These are phyloP conservation scores for Phytopythium delawarense DNA, from an alignment of 352 stramenopile species.

Conservation along the genomic window DNA sequence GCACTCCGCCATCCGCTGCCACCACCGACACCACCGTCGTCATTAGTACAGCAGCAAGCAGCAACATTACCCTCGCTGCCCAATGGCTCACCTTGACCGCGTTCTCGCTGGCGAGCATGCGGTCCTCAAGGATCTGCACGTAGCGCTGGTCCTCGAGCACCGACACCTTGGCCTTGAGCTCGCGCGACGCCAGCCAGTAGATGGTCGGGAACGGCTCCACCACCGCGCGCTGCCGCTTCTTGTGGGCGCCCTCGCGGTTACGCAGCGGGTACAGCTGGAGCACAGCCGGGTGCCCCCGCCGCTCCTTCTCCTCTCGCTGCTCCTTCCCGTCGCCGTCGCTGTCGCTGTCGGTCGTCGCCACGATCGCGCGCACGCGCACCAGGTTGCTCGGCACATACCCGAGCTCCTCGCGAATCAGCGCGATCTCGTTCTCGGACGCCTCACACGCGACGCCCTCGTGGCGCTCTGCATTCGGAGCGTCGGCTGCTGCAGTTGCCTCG, in stretches of 20 bases:
- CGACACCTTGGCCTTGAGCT: conserved; percentile 50
- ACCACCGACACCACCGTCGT: conserved; percentile 2
- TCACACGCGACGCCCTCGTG: conserved; percentile 42
- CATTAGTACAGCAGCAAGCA: neutral
- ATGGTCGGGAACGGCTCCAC: conserved; percentile 67
- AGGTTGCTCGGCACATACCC: conserved; percentile 55
- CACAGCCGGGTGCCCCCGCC: conserved; percentile 21
- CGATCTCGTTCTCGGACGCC: conserved; percentile 22
- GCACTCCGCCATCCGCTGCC: conserved; percentile 38
- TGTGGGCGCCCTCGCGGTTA: conserved; percentile 50
- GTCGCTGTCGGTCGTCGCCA: conserved; percentile 1
- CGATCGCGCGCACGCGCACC: conserved; percentile 31
- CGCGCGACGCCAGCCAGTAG: conserved; percentile 47
- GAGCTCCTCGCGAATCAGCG: conserved; percentile 36
- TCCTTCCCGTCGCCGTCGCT: conserved; percentile 4
- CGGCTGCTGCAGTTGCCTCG: neutral
- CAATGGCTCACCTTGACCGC: conserved; percentile 23
- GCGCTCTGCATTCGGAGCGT: neutral
- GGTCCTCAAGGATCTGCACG: conserved; percentile 37
- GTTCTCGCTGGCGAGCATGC: conserved; percentile 28
- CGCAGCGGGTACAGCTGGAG: conserved; percentile 58
- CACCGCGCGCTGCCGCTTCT: conserved; percentile 47
- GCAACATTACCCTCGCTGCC: neutral
- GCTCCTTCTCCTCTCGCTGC: conserved; percentile 5
- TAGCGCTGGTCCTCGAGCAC: conserved; percentile 48